Base-by-base conservation (phyloP, 1,284 basidiomycete genomes). In the Golubevia pallescens region DNA sequence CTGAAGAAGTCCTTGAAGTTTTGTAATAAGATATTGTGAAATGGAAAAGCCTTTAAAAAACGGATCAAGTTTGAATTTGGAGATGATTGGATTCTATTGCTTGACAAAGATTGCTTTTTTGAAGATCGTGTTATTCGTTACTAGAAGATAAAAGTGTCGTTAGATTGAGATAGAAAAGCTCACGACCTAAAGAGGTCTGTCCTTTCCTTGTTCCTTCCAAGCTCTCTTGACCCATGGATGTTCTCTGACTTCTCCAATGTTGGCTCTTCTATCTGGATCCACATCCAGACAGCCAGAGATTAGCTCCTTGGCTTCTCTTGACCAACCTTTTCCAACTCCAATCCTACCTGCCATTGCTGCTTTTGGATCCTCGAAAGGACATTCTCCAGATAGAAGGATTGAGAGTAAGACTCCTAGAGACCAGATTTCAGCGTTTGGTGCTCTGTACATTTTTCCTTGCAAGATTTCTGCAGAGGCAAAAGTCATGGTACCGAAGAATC, bases 381-480 rank as follows among this genome's bases (percentile, higher is more conserved):
- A 93, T 74, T 92, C 89, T 16, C 94, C 94, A 1, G 92, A 93
- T 70, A 95, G 88, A 56, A 96, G 88, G 86, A 93, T 94, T 19
- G 91, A 92, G 62, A 95, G 90, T 42, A 96, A 88, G 57, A 96
- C 92, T 34, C 94, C 94, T n/a, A 95, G 89, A 0, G 93, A 93
- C 94, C 94, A 96, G 56, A 95, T 89, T 86, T 96, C 94, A 19
- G 92, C 92, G 8, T 92, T 91, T 0, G 91, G 90, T 0, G 93
- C 88, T 32, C 86, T 84, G 75, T 89, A 89, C 1, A 89, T 88
- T 77, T 90, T 88, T 78, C 93, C 92, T 57, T 89, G 88, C 38
- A 95, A 88, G 70, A 95, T 92, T 85, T 96, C 94, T 16, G 92
- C 89, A 28, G 72, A 70, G 32, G 81, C 86, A 57, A 80, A 81